Evolutionary conservation across 2,329 filamentous ascomycete genomes (phyloP).

Genomic region (Cercospora janseana): DNA sequence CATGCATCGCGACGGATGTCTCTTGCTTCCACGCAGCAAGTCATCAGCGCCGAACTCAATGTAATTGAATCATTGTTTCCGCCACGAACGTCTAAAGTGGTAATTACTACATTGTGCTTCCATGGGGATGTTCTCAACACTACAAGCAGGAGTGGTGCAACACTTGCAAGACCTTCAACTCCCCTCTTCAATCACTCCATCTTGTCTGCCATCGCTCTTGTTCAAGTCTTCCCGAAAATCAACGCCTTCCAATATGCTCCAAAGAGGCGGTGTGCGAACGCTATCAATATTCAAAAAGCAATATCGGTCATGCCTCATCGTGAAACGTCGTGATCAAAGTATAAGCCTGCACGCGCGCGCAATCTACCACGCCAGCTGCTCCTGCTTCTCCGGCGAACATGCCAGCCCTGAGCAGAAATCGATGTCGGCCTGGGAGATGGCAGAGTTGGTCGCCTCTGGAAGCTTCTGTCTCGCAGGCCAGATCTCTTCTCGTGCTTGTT

Average conservation of each 20-base stretch:
- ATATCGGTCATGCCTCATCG: not conserved
- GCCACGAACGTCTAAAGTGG: not conserved
- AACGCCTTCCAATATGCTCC: not conserved
- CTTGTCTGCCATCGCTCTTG: too few species aligned
- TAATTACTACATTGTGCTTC: too few species aligned
- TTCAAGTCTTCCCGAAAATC: too few species aligned
- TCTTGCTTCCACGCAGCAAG: too few species aligned
- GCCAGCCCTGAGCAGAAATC: constrained; percentile 34
- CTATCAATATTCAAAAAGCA: constrained; percentile 5
- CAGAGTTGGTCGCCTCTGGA: constrained; percentile 20
- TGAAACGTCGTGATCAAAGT: not conserved
- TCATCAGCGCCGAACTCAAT: too few species aligned
- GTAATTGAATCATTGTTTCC: not conserved
- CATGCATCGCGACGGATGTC: too few species aligned
- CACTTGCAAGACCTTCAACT: constrained; percentile 8
- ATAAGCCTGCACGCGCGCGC: too few species aligned
- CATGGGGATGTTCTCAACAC: too few species aligned
- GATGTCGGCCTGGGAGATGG: constrained; percentile 28
- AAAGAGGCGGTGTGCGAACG: constrained; percentile 1
- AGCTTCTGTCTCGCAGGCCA: constrained; percentile 52
- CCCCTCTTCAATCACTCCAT: not conserved
- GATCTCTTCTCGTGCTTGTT: constrained; percentile 48
- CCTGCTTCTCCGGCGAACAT: constrained; percentile 27
- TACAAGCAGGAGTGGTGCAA: constrained; percentile 6
- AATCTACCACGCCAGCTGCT: constrained; percentile 33